phyloP scores from a whole-genome alignment of 208 protist genomes.

The Phytomonas francai region DNA sequence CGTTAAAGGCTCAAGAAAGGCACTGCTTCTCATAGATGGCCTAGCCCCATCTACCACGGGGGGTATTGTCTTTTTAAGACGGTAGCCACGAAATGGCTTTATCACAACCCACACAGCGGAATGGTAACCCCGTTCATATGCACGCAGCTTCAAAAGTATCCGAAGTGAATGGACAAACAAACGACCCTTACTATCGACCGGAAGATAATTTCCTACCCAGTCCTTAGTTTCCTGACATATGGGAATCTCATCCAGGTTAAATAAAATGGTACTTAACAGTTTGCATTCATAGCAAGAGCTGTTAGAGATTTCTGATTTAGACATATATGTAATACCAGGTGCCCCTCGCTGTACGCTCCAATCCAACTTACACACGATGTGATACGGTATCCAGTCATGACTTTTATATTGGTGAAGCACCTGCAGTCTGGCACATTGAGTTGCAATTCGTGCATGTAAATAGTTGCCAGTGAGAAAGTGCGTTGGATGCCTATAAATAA shows the following conservation, averaged over 20 bases:
- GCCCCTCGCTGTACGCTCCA: conserved; percentile 24
- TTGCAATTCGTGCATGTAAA: conserved; percentile 15
- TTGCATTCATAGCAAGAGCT: neutral
- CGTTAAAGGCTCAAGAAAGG: conserved; percentile 4
- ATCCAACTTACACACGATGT: conserved; percentile 9
- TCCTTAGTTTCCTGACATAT: conserved; percentile 15
- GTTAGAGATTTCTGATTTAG: neutral
- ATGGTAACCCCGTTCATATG: conserved; percentile 43
- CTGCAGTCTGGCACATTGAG: conserved; percentile 51
- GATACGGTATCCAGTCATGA: conserved; percentile 26
- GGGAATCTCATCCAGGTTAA: conserved; percentile 36
- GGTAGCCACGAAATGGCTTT: neutral
- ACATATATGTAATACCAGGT: conserved; percentile 9
- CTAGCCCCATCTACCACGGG: neutral
- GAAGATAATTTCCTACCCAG: conserved; percentile 43
- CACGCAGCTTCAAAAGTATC: conserved; percentile 42
- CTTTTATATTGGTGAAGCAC: conserved; percentile 9
- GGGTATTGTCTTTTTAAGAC: neutral
- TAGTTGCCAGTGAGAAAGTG: conserved; percentile 29
- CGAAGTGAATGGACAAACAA: conserved; percentile 26
- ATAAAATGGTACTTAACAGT: conserved; percentile 16
- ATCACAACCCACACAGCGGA: conserved; percentile 34
- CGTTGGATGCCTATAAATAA: conserved; percentile 28
- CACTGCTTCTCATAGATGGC: neutral
- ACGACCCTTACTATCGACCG: conserved; percentile 23